Base-by-base conservation (phyloP, 805 yeast species). In the Pichia exigua region DNA sequence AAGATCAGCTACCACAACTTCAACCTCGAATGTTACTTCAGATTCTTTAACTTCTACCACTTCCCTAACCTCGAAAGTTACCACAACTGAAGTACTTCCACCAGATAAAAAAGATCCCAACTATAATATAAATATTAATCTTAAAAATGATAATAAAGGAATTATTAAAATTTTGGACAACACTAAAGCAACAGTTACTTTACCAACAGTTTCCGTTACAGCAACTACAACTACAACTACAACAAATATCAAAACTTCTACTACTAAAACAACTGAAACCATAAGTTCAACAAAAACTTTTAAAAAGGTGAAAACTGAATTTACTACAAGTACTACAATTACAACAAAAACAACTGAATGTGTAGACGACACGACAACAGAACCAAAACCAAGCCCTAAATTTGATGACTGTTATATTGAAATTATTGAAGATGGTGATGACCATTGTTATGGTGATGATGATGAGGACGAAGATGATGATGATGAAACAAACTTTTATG, bases 201-300 rank as follows among this genome's bases (percentile, higher is more conserved):
- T 15, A 32, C 17, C 38, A 32, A 15, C 38, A 28, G 7, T 9
- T 28, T 28, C 30, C 4, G 44, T 42, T 26, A 44, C 40, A 20
- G 52, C 59, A 21, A 52, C 35, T 3, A 55, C 55, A 12, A 50
- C 49, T 13, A 51, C 48, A 21, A 50, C 54, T 8, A 46, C 45
- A 15, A 49, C 58, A 4, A 42, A 45, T 4, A 48, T 54, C 7
- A 45, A 22, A 22, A 43, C 54, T 3, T 42, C 47, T 11, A 44
- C 55, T 9, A 47, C 48, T 12, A 35, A 35, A 35, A 35, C 39
- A 35, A 55, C 59, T 10, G 28, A 18, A 24, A 46, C 49, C 4
- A 42, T 32, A 26, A 40, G 24, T 38, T 41, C 44, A 27, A 44
- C 44, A n/a, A 35, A 45, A 45, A 35, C 24, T 35, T 17, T 35